Evolutionary conservation across 2,329 filamentous ascomycete genomes (phyloP), one percentile per base, ranked within the genome.

Genomic region (Curvularia sp.): DNA sequence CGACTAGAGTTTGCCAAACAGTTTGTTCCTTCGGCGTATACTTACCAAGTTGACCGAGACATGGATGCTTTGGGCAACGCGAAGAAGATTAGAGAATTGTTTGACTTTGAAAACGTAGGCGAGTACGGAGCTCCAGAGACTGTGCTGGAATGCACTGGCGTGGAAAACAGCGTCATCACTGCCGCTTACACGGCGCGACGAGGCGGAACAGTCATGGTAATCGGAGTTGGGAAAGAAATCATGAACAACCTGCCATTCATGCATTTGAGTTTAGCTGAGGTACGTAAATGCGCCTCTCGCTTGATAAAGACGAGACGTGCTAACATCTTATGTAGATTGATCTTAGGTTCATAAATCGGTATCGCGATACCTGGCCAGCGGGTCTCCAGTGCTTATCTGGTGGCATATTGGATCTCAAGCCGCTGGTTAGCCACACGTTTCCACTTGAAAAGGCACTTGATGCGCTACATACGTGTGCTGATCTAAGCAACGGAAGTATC

Each of bases 271-370:
- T 71, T 88, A 38, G 84, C 85, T 4, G 86, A 88, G 79, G 83
- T 84, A 66, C 12, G 66, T 57, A 20, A 2, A 5, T 13, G 4
- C 15, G 3, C 12, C 8, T 3, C 20, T 18, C 15, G 13, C 15
- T 12, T 24, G 3, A 30, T 15, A 5, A 15, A 44, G 13, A 22
- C 5, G 6, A n/a, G 2, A 1, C 3, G 5, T 24, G 7, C 51
- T 62, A 9, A 63, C 12, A 49, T 22, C 1, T 12, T 35, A 5
- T 13, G 8, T 31, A 87, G 84, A 89, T 90, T 62, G 82, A 89
- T 64, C 78, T 91, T 26, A 85, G 84, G 38, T 91, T 91, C 76
- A 90, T 90, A 70, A 90, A 91, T 72, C 81, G 88, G 7, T 91
- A 90, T 70, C 81, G 83, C 41, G 87, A 90, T 67, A 90, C 88